Conservation (phyloP, 441 rosid genomes). For the Francoa sonchifolia region DNA sequence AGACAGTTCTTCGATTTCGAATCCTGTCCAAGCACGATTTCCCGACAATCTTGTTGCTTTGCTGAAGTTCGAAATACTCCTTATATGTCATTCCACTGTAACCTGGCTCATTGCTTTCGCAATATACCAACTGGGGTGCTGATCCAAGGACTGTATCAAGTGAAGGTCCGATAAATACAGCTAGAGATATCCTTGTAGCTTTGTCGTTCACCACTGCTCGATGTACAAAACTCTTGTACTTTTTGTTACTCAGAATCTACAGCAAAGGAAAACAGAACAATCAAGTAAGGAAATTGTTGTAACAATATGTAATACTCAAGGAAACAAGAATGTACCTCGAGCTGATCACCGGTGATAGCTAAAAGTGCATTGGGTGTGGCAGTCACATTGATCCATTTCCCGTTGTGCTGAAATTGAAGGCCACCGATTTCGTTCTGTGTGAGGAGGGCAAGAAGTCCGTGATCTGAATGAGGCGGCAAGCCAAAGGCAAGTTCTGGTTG, state of each 20-base stretch:
- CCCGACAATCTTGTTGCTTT: constrained; percentile 23
- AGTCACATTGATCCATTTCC: constrained; percentile 23
- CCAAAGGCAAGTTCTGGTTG: constrained; percentile 33
- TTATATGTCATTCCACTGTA: constrained; percentile 24
- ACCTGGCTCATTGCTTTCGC: constrained; percentile 9
- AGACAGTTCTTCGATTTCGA: too few relatives aligned
- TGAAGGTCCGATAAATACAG: constrained; percentile 28
- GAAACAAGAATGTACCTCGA: constrained; percentile 21
- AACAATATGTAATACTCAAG: too few relatives aligned
- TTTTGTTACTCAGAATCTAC: constrained; percentile 43
- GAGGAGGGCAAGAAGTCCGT: constrained; percentile 24
- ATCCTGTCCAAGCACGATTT: constrained; percentile 26
- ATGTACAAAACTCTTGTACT: constrained; percentile 36
- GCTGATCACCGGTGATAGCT: constrained; percentile 32
- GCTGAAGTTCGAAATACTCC: constrained; percentile 31
- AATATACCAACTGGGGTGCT: constrained; percentile 18
- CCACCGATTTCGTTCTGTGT: constrained; percentile 23
- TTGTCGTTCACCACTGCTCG: constrained; percentile 34
- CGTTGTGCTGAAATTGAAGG: constrained; percentile 25
- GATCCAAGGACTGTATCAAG: constrained; percentile 27
- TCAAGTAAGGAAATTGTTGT: too few relatives aligned
- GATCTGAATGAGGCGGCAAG: constrained; percentile 32
- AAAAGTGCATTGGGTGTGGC: constrained; percentile 26
- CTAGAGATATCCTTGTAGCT: constrained; percentile 28
- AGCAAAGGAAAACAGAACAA: too few relatives aligned